phyloP scores from a whole-genome alignment of 2,329 filamentous ascomycete species.

The Fusarium papillatum region DNA sequence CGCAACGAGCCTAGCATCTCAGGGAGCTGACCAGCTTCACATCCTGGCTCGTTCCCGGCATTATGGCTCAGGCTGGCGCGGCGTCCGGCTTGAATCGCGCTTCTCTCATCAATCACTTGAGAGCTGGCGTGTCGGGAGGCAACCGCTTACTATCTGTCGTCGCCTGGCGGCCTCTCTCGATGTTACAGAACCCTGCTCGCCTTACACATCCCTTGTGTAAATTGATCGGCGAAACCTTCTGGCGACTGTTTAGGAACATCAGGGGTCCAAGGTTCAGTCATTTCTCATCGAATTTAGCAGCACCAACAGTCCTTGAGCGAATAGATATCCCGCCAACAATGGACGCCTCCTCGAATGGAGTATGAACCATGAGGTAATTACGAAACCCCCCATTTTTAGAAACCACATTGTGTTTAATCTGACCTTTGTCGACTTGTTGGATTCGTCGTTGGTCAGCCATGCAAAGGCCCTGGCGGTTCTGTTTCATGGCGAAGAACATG shows the following conservation, averaged over 20 bases:
- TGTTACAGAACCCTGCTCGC: constrained; percentile 13
- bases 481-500: constrained; percentile 1
- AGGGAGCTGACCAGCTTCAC: constrained; percentile 18
- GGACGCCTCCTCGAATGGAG: constrained; percentile 9
- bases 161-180: constrained; percentile 32
- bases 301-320: constrained; percentile 9
- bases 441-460: neutral
- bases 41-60: constrained; percentile 31
- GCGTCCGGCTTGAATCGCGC: constrained; percentile 28
- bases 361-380: constrained; percentile 3
- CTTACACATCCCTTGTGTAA: neutral
- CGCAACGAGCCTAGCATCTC: constrained; percentile 18
- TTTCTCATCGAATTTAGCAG: constrained; percentile 5
- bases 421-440: neutral
- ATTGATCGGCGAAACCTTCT: constrained; percentile 9
- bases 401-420: neutral
- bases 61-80: constrained; percentile 35
- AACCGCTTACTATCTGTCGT: constrained; percentile 17
- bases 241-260: neutral
- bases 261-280: constrained; percentile 9
- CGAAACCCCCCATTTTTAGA: constrained; percentile 17
- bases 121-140: constrained; percentile 5
- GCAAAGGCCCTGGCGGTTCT: constrained; percentile 10
- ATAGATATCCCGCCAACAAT: neutral
- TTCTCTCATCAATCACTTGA: constrained; percentile 15